Percentiles rank a stretch among this genome's conserved stretches.
Conservation (phyloP, 306 rosid genomes). For the Quercus agrifolia region DNA sequence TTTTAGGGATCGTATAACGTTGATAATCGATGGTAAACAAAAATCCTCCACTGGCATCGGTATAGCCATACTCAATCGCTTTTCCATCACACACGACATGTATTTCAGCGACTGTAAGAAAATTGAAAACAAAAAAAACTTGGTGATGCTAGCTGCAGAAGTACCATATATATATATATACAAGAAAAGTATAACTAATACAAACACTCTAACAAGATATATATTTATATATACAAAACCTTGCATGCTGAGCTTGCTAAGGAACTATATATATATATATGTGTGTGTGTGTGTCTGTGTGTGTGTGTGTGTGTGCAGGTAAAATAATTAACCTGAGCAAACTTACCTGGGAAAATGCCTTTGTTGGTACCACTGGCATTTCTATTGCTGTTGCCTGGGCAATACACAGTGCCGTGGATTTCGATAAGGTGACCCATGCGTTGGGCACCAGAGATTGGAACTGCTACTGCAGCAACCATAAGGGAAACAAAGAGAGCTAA, state of each 20-base stretch:
- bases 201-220: too few relatives aligned
- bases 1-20: slow-evolving; percentile 4
- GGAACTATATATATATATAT: too few relatives aligned
- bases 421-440: neutral
- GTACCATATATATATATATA: too few relatives aligned
- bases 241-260: too few relatives aligned
- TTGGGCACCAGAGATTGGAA: slow-evolving; percentile 17
- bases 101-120: slow-evolving; percentile 26
- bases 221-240: too few relatives aligned
- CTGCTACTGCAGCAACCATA: neutral
- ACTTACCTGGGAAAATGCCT: slow-evolving; percentile 29
- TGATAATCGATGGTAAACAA: slow-evolving; percentile 25
- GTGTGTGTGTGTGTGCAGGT: too few relatives aligned
- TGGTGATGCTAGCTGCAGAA: neutral
- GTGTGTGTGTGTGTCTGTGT: too few relatives aligned
- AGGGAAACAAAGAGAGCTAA: slow-evolving; percentile 13
- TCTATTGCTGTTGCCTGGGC: slow-evolving; percentile 26
- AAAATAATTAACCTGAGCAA: neutral
- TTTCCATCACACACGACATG: slow-evolving; percentile 31
- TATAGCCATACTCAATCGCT: slow-evolving; percentile 15
- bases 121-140: neutral
- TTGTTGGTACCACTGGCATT: slow-evolving; percentile 27
- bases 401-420: slow-evolving; percentile 20
- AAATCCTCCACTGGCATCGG: slow-evolving; percentile 22
- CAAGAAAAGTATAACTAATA: too few relatives aligned